Base-by-base conservation (phyloP, 495 filamentous ascomycete species). In the Hypoxylon lenormandii region DNA sequence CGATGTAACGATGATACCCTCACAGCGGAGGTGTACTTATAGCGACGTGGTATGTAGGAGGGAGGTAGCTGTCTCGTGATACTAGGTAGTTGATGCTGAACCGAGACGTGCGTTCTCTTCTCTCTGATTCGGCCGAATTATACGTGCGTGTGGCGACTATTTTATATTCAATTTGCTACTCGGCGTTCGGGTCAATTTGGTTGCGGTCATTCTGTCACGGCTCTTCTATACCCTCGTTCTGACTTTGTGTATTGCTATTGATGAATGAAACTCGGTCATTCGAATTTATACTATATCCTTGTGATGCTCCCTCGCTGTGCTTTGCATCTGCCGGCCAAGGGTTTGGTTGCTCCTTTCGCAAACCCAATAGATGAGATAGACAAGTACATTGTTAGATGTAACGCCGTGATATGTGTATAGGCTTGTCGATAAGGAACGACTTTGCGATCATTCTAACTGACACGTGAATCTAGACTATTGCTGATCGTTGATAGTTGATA, bases 1-100 rank as follows among this genome's bases (percentile, higher is more conserved):
- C 52, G 57, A 68, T 68, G 64, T 47, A 62, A 68, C 57, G 22
- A 12, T 26, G 37, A 36, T 68, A 62, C 40, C 51, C 22, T 46
- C 21, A 62, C 64, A 53, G 49, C 51, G 33, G 45, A 23, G 22
- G 46, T 40, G 51, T 68, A 13, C 15, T 37, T 13, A 33, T 61
- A 60, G 36, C 18, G 28, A 38, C 5, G 23, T 23, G 16, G 16
- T 19, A 38, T 5, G 23, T 33, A 19, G 40, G 42, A 6, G 4
- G 16, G 15, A 18, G 3, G 3, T 3, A 15, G 5, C 38, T 42
- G 12, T 42, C 38, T 42, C 38, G 38, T 42, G 38, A 42, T 16
- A 16, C 12, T 15, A 42, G 6, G 15, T 42, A 42, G 6, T 42
- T 42, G 13, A 5, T 16, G 38, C 8, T 60, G 42, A 50, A 43